Evolutionary conservation across 2,329 filamentous ascomycete genomes (phyloP).

Genomic region (Clathrospora elynae): DNA sequence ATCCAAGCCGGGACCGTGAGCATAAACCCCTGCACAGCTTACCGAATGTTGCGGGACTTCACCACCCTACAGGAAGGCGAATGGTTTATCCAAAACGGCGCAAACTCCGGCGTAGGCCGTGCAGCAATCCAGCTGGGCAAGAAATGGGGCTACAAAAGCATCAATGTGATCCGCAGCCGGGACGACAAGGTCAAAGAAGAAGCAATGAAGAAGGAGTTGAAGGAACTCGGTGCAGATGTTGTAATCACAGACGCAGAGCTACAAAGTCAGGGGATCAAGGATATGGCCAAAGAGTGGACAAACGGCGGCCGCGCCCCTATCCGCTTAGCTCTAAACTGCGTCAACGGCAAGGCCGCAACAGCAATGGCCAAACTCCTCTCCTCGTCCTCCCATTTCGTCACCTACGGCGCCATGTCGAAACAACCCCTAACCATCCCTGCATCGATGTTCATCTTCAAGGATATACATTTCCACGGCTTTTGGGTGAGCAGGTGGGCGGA

Average conservation of each 20-base stretch:
- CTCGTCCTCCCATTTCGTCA: conserved; percentile 76
- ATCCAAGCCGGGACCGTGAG: conserved; percentile 84
- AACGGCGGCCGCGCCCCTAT: conserved; percentile 73
- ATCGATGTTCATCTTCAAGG: conserved; percentile 88
- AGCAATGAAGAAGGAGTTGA: conserved; percentile 64
- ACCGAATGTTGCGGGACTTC: conserved; percentile 88
- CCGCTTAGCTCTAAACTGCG: conserved; percentile 85
- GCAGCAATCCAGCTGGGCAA: conserved; percentile 86
- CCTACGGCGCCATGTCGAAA: conserved; percentile 93
- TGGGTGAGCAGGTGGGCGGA: conserved; percentile 94
- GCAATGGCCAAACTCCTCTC: conserved; percentile 74
- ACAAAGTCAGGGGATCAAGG: conserved; percentile 66
- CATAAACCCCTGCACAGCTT: conserved; percentile 93
- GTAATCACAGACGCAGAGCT: conserved; percentile 68
- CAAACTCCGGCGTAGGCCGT: conserved; percentile 89
- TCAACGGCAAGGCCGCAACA: conserved; percentile 84
- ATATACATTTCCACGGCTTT: conserved; percentile 87
- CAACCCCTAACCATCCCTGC: conserved; percentile 83
- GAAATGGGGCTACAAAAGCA: conserved; percentile 86
- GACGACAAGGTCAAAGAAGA: conserved; percentile 73
- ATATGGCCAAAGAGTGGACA: conserved; percentile 68
- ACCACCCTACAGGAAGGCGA: conserved; percentile 70
- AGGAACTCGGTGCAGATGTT: conserved; percentile 64
- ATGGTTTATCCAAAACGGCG: conserved; percentile 97
- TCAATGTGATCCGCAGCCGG: conserved; percentile 84